These are phyloP conservation scores for Penicillium cinerascens DNA, from an alignment of 495 filamentous ascomycete genomes.

Conservation along the genomic window DNA sequence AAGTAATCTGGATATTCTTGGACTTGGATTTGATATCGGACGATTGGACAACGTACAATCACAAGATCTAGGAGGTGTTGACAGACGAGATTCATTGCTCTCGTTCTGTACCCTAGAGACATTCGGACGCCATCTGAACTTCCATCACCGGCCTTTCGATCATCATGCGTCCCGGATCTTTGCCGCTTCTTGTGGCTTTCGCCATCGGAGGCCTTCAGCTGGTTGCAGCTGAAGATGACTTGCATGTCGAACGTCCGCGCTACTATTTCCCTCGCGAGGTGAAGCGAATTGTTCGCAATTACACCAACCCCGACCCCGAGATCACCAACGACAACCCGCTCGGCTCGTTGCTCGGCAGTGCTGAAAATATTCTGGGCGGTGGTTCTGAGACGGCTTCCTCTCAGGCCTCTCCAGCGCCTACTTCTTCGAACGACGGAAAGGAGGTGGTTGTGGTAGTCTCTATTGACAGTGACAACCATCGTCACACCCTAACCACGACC, in stretches of 20 bases:
- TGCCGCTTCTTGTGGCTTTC: slow-evolving; percentile 32
- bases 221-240: slow-evolving; percentile 23
- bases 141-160: slow-evolving; percentile 5
- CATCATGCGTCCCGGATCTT: slow-evolving; percentile 31
- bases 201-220: slow-evolving; percentile 37
- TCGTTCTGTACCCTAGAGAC: slow-evolving; percentile 22
- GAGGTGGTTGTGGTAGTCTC: slow-evolving; percentile 25
- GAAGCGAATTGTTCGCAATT: slow-evolving; percentile 38
- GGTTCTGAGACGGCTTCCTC: not conserved
- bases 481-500: slow-evolving; percentile 13
- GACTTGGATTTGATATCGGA: not conserved
- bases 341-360: not conserved
- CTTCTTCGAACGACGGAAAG: slow-evolving; percentile 5
- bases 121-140: not conserved
- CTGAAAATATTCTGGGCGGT: not conserved
- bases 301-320: slow-evolving; percentile 13
- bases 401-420: not conserved
- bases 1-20: not conserved
- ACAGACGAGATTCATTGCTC: slow-evolving; percentile 22
- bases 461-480: slow-evolving; percentile 12
- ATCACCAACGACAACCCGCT: not conserved
- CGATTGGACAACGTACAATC: not conserved
- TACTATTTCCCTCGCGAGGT: slow-evolving; percentile 47
- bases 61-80: slow-evolving; percentile 14
- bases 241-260: slow-evolving; percentile 36